phyloP scores from a whole-genome alignment of 2,329 filamentous ascomycete genomes.

The Cadophora sp. region DNA sequence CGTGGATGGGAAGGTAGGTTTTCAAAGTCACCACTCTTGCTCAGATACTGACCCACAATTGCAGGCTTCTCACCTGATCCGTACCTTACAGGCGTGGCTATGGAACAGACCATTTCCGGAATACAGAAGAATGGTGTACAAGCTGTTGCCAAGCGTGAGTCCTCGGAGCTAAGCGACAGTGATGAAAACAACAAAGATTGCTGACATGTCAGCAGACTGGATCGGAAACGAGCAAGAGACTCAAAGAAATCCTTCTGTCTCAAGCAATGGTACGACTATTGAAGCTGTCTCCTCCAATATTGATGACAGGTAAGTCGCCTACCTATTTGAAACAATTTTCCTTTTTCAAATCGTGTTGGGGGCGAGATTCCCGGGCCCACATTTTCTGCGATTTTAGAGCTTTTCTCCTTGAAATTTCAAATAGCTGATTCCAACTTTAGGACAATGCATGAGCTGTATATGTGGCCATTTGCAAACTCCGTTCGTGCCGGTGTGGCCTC shows the following conservation, averaged over 20 bases:
- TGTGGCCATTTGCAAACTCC: constrained; percentile 80
- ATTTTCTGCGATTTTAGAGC: neutral
- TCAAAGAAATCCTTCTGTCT: constrained; percentile 65
- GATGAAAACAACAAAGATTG: neutral
- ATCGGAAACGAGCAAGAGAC: constrained; percentile 62
- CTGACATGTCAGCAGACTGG: constrained; percentile 36
- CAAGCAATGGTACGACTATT: constrained; percentile 46
- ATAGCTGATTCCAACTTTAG: constrained; percentile 40
- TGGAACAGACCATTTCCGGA: constrained; percentile 45
- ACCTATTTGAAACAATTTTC: neutral
- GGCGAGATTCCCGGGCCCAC: neutral
- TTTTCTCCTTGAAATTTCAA: neutral
- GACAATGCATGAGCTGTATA: constrained; percentile 77
- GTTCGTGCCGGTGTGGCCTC: constrained; percentile 70
- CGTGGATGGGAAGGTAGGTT: constrained; percentile 46
- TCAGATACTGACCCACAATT: neutral
- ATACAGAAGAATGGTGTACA: constrained; percentile 47
- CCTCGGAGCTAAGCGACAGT: neutral
- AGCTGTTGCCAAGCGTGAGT: constrained; percentile 45
- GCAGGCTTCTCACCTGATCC: constrained; percentile 44
- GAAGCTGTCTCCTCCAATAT: constrained; percentile 75
- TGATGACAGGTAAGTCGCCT: constrained; percentile 58
- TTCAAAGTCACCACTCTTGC: neutral
- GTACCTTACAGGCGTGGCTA: constrained; percentile 45
- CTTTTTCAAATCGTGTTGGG: neutral